phyloP scores from a whole-genome alignment of 2,329 filamentous ascomycete species.

The Cladosporium sp. region DNA sequence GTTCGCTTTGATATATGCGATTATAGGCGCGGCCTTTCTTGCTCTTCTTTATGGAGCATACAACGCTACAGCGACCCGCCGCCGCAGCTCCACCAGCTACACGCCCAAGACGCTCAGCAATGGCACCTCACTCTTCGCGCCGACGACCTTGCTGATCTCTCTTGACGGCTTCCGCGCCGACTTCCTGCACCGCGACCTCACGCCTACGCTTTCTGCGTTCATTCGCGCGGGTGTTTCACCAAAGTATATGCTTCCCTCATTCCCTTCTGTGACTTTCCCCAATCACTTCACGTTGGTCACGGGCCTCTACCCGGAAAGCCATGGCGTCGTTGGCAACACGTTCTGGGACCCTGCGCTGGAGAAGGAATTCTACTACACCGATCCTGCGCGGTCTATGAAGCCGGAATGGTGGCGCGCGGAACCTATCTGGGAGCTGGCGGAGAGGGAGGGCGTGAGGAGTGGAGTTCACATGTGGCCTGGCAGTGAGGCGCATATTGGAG shows the following conservation, averaged over 20 bases:
- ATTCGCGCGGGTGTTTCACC: conserved; percentile 82
- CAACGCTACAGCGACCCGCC: conserved; percentile 42
- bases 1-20: conserved; percentile 38
- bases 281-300: conserved; percentile 91
- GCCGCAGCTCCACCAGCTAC: conserved; percentile 8
- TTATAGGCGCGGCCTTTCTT: conserved; percentile 50
- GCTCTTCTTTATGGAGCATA: conserved; percentile 54
- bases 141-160: conserved; percentile 89
- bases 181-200: conserved; percentile 77
- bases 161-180: conserved; percentile 95
- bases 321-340: conserved; percentile 87
- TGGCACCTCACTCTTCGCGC: conserved; percentile 81
- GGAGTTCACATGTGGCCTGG: conserved; percentile 99
- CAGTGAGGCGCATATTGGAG: conserved; percentile 77
- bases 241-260: conserved; percentile 87
- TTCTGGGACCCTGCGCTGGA: conserved; percentile 81
- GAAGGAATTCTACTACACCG: conserved; percentile 83
- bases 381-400: conserved; percentile 69
- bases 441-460: conserved; percentile 69
- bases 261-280: conserved; percentile 93
- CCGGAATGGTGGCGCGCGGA: conserved; percentile 94
- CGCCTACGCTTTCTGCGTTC: conserved; percentile 74
- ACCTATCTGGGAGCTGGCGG: conserved; percentile 89
- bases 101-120: conserved; percentile 53
- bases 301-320: conserved; percentile 84